These are phyloP conservation scores for Golubevia pallescens DNA, from an alignment of 1,284 basidiomycete genomes.

Conservation along the genomic window DNA sequence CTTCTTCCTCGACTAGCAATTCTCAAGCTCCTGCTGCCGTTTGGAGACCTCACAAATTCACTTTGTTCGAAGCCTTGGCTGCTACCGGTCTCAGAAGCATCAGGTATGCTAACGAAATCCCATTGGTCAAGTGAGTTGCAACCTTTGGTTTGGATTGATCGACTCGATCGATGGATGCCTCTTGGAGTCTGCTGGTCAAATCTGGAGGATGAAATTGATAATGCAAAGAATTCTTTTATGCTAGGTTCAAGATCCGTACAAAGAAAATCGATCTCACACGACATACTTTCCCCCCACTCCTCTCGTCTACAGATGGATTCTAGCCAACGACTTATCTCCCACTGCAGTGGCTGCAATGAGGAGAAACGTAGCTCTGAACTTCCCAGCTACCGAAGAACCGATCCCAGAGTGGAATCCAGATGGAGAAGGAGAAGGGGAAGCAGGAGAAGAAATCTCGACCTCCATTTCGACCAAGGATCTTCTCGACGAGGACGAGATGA, in stretches of 20 bases:
- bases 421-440: not conserved
- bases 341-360: constrained; percentile 85
- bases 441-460: constrained; percentile 17
- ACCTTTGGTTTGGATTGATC: not conserved
- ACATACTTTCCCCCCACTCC: constrained; percentile 18
- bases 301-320: constrained; percentile 73
- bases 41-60: constrained; percentile 74
- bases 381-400: constrained; percentile 69
- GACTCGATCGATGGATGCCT: not conserved
- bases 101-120: constrained; percentile 96
- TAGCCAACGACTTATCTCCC: constrained; percentile 90
- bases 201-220: not conserved
- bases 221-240: too few relatives aligned
- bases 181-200: not conserved
- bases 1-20: constrained; percentile 8
- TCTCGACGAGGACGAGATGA: not conserved
- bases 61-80: constrained; percentile 90
- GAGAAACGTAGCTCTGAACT: constrained; percentile 87
- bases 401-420: constrained; percentile 8
- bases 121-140: constrained; percentile 76
- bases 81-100: constrained; percentile 95
- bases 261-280: too few relatives aligned
- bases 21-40: too few relatives aligned
- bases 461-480: constrained; percentile 1
- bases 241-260: too few relatives aligned